Evolutionary conservation across 2,329 filamentous ascomycete species (phyloP), one percentile per base, ranked within the genome.

Genomic region (Elsinoe ampelina): DNA sequence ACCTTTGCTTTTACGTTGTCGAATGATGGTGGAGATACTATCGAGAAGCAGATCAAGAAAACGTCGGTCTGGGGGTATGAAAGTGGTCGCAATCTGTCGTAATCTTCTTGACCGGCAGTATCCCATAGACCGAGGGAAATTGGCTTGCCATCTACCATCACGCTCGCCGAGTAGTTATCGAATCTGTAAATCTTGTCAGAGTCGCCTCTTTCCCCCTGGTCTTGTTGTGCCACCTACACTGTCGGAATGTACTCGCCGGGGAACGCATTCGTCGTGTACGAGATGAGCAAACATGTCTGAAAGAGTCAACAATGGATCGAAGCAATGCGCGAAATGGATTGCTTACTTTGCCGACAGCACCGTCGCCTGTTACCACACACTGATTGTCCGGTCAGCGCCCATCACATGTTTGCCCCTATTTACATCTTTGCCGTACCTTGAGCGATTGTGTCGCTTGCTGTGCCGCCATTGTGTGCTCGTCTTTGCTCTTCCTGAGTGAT

Each of bases 161-260:
- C 93, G 78, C 90, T 95, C 63, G 93, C 93, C 36, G 92, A 95
- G 79, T 97, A 97, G 78, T 98, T 98, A 72, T 97, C 92, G 75
- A 97, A 97, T 62, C 90, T 95, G 64, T 17, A 59, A 52, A 45
- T 45, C 11, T 12, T 58, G 47, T 63, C 64, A 63, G 62, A 36
- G 38, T 42, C 19, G 41, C 48, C 4, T 12, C 34, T 22, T 19
- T 26, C 48, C 48, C 19, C 32, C 6, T 38, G 30, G 2, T 39
- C 22, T 39, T 20, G 15, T 41, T 12, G 54, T 10, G 11, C 17
- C 63, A 38, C 86, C 73, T 77, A 93, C 87, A 98, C 93, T 67
- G 93, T 98, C 64, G 93, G 93, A 66, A 98, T 97, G 75, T 98
- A 98, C 80, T 98, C 93, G 73, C 93, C 93, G n/a, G 93, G 93